Conservation (phyloP, 1,284 basidiomycete species). For the Veloporphyrellus conicus region DNA sequence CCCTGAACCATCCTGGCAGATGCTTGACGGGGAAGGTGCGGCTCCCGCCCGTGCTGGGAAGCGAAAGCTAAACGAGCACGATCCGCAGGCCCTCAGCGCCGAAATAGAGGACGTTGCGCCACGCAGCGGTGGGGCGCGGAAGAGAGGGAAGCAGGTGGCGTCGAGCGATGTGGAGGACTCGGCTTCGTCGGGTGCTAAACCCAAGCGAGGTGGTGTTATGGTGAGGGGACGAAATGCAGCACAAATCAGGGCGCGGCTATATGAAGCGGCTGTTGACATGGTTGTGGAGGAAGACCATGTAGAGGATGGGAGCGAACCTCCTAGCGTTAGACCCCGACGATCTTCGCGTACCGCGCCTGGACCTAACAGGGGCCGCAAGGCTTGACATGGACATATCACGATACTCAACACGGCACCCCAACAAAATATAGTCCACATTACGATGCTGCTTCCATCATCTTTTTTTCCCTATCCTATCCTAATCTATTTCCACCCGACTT, state of each 20-base stretch:
- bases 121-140: constrained; percentile 14
- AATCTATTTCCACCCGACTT: background rate
- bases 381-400: constrained; percentile 2
- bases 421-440: background rate
- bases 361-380: constrained; percentile 20
- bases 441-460: constrained; percentile 2
- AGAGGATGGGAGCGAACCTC: constrained; percentile 22
- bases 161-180: constrained; percentile 18
- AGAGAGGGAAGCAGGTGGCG: constrained; percentile 23
- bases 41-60: constrained; percentile 27
- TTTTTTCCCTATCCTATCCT: background rate
- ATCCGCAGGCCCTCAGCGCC: constrained; percentile 19
- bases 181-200: constrained; percentile 11
- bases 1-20: constrained; percentile 31
- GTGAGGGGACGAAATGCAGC: constrained; percentile 18
- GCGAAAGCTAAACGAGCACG: constrained; percentile 32
- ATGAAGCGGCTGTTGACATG: constrained; percentile 29
- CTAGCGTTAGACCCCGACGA: constrained; percentile 19
- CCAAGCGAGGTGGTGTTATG: constrained; percentile 19
- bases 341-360: constrained; percentile 27
- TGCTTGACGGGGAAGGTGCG: constrained; percentile 29
- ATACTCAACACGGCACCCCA: background rate
- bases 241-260: constrained; percentile 18
- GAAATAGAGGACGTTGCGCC: constrained; percentile 10
- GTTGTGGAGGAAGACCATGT: constrained; percentile 31